A percentile compares a stretch with the other conserved stretches of the same genome.
These are phyloP conservation scores for Cichorium intybus DNA, from an alignment of 140 eudicot genomes.

Conservation along the genomic window DNA sequence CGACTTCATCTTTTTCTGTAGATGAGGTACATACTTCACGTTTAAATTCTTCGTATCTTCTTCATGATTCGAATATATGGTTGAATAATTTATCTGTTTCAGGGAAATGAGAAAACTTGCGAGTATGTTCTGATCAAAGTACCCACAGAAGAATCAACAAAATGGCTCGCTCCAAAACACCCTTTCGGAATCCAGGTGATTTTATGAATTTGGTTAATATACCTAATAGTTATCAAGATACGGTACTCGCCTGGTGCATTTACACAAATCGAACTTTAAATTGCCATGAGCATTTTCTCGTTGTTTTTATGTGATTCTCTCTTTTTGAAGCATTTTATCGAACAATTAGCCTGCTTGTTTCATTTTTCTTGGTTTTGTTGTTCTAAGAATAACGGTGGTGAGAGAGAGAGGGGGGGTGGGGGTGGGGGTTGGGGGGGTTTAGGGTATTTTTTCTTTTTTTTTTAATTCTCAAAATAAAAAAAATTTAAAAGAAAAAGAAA, in stretches of 20 bases:
- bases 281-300: not conserved
- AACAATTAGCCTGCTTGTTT: slow-evolving; percentile 16
- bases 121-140: slow-evolving; percentile 11
- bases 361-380: not conserved
- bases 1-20: slow-evolving; percentile 4
- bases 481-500: no score
- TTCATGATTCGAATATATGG: not conserved
- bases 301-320: not conserved
- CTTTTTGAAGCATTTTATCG: slow-evolving; percentile 10
- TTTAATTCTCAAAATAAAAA: no score
- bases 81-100: slow-evolving; percentile 7
- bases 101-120: slow-evolving; percentile 14
- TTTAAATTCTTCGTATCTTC: not conserved
- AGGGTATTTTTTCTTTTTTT: no score
- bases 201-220: not conserved
- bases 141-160: slow-evolving; percentile 27
- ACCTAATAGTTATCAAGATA: not conserved
- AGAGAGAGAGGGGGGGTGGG: no score
- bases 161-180: slow-evolving; percentile 10
- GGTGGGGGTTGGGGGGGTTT: no score
- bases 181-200: slow-evolving; percentile 32
- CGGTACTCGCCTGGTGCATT: not conserved
- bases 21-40: slow-evolving; percentile 28
- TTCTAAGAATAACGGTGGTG: slow-evolving; percentile 27
- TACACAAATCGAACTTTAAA: not conserved